Conservation (phyloP, 2,329 filamentous ascomycete species). For the Pseudopithomyces maydicus region DNA sequence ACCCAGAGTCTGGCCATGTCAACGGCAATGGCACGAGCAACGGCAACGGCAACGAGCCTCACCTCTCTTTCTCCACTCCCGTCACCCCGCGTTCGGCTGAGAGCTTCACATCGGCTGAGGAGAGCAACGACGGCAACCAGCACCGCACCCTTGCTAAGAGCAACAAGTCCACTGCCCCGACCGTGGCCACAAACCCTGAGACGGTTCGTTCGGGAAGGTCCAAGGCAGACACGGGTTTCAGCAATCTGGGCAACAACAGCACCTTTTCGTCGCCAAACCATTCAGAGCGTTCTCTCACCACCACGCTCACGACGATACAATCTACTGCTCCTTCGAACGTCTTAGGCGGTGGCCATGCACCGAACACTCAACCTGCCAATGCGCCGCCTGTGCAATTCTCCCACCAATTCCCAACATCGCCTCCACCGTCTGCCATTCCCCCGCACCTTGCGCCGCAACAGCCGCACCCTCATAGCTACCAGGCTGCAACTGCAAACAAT, state of each 20-base stretch:
- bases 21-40: constrained; percentile 47
- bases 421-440: constrained; percentile 71
- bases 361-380: constrained; percentile 39
- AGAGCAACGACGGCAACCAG: constrained; percentile 50
- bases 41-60: constrained; percentile 23
- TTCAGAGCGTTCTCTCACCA: constrained; percentile 79
- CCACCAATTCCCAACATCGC: constrained; percentile 61
- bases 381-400: constrained; percentile 58
- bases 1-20: constrained; percentile 76
- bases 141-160: constrained; percentile 63
- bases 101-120: constrained; percentile 65
- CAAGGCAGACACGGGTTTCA: constrained; percentile 77
- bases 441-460: constrained; percentile 65
- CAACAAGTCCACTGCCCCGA: constrained; percentile 76
- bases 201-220: constrained; percentile 78
- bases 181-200: constrained; percentile 82
- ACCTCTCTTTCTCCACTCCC: constrained; percentile 58
- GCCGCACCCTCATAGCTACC: constrained; percentile 72
- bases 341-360: constrained; percentile 47
- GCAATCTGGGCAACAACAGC: constrained; percentile 68
- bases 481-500: constrained; percentile 79
- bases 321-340: constrained; percentile 67
- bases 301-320: constrained; percentile 84
- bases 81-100: constrained; percentile 41
- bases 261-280: constrained; percentile 84